A percentile compares a stretch with the other conserved stretches of the same genome.
phyloP scores from a whole-genome alignment of 148 eudicot genomes.

The Fagopyrum tataricum region DNA sequence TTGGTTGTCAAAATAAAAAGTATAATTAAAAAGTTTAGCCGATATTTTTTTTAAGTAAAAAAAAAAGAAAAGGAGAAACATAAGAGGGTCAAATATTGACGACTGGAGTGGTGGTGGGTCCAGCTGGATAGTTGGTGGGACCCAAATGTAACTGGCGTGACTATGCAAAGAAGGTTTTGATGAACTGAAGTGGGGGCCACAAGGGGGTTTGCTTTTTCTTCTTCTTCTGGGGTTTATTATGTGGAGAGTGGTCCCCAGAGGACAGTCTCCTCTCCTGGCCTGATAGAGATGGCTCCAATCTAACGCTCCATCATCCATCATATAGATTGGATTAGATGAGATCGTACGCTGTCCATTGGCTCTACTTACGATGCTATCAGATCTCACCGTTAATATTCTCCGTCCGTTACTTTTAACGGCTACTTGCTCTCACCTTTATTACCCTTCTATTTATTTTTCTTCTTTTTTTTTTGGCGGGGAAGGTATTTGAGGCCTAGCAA shows the following conservation, averaged over 20 bases:
- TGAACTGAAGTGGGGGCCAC: background rate
- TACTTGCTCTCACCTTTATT: background rate
- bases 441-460: too few relatives aligned
- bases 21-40: too few relatives aligned
- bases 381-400: background rate
- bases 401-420: background rate
- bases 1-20: too few relatives aligned
- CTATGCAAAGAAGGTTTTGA: background rate
- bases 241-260: background rate
- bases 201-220: background rate
- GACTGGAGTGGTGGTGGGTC: background rate
- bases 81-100: background rate
- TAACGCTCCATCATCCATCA: background rate
- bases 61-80: background rate
- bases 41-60: background rate
- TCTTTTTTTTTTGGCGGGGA: too few relatives aligned
- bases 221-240: background rate
- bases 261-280: background rate
- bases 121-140: background rate
- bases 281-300: background rate
- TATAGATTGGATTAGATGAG: background rate
- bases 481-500: too few relatives aligned
- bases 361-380: background rate
- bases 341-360: background rate
- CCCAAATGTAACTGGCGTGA: background rate